Percentiles rank a stretch among this genome's conserved stretches.
Evolutionary conservation across 768 basidiomycete species (phyloP).

Genomic region (Naematelia encephala): DNA sequence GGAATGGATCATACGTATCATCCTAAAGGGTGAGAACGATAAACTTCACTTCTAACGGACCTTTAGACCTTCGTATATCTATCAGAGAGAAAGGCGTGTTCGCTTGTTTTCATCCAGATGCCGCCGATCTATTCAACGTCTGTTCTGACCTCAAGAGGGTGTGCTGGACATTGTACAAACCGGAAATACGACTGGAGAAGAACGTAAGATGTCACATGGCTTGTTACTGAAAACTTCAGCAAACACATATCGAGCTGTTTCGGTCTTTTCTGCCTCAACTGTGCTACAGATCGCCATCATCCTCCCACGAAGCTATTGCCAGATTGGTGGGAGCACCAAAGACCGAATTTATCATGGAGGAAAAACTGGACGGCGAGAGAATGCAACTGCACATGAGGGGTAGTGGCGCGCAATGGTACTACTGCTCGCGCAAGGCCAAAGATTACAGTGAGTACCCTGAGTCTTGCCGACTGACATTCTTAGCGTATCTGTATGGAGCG

Average conservation of each 20-base stretch:
- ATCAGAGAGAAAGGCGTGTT: constrained; percentile 94
- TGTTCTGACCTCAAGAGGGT: constrained; percentile 95
- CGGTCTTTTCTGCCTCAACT: constrained; percentile 91
- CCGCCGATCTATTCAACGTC: constrained; percentile 88
- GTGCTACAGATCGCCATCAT: constrained; percentile 74
- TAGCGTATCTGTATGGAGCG: constrained; percentile 75
- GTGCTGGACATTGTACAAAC: constrained; percentile 81
- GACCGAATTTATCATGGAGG: constrained; percentile 81
- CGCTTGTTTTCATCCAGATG: constrained; percentile 86
- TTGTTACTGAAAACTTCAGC: constrained; percentile 54
- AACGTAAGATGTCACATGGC: constrained; percentile 32
- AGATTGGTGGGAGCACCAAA: constrained; percentile 68
- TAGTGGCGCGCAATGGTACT: constrained; percentile 72
- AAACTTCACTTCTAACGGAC: not conserved
- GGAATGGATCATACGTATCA: constrained; percentile 92
- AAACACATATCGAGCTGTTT: constrained; percentile 78
- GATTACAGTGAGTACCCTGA: constrained; percentile 29
- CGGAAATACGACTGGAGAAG: constrained; percentile 56
- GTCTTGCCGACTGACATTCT: constrained; percentile 61
- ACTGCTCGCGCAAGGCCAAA: constrained; percentile 72
- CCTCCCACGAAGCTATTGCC: constrained; percentile 75
- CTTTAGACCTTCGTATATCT: constrained; percentile 79
- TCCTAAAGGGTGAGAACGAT: constrained; percentile 71
- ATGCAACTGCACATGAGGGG: constrained; percentile 93
- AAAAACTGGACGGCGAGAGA: constrained; percentile 95